Percentiles rank a stretch among this genome's conserved stretches.
phyloP scores from a whole-genome alignment of 2,329 filamentous ascomycete species.

The Biscogniauxia marginata region DNA sequence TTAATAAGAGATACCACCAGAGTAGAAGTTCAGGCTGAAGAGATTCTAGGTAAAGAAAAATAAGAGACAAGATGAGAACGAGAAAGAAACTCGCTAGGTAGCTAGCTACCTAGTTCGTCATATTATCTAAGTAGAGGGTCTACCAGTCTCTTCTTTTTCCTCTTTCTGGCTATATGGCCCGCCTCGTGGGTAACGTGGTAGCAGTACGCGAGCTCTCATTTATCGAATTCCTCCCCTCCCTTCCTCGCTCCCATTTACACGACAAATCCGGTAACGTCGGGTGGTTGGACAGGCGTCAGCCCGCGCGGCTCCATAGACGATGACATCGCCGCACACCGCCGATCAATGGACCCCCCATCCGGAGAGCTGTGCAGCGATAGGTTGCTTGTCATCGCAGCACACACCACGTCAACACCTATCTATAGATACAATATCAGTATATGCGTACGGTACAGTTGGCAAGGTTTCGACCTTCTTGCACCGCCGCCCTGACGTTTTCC shows the following conservation, averaged over 20 bases:
- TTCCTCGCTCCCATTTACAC: background rate
- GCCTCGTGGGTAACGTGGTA: background rate
- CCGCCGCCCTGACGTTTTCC: background rate
- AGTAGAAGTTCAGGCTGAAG: background rate
- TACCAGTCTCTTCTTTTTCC: background rate
- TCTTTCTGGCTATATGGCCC: background rate
- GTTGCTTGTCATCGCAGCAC: background rate
- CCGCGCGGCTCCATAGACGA: background rate
- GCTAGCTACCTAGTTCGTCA: background rate
- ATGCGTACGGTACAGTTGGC: background rate
- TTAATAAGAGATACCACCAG: background rate
- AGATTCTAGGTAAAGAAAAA: background rate
- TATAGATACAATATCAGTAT: too few species aligned
- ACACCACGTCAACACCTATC: background rate
- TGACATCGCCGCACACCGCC: background rate
- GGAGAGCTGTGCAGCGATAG: background rate
- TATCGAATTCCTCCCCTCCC: background rate
- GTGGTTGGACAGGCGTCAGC: background rate
- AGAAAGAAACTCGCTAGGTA: background rate
- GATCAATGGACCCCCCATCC: background rate
- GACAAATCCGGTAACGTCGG: background rate
- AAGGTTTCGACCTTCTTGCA: background rate
- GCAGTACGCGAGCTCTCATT: background rate
- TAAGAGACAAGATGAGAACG: background rate
- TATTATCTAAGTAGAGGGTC: background rate